A percentile compares a stretch with the other conserved stretches of the same genome.
Evolutionary conservation across 805 yeast species (phyloP).

Genomic region (Candida endomychidarum): DNA sequence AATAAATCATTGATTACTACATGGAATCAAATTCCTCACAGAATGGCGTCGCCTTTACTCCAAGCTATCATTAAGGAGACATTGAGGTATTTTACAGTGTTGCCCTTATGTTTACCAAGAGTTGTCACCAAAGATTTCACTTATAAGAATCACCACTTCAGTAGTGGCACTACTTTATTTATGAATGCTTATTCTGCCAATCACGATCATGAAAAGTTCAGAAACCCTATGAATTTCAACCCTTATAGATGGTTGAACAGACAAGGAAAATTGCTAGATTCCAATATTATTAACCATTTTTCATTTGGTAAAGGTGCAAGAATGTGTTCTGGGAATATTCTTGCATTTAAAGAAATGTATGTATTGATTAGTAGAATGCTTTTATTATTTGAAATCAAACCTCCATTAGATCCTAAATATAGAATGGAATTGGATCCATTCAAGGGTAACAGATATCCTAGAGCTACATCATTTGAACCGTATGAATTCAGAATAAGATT

Average conservation of each 20-base stretch:
- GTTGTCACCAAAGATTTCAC: constrained; percentile 51
- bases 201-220: constrained; percentile 51
- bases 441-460: constrained; percentile 49
- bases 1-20: constrained; percentile 20
- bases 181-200: constrained; percentile 74
- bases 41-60: constrained; percentile 46
- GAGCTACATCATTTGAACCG: constrained; percentile 66
- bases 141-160: constrained; percentile 45
- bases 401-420: constrained; percentile 31
- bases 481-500: constrained; percentile 31
- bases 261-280: constrained; percentile 10
- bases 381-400: constrained; percentile 48
- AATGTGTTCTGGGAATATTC: constrained; percentile 66
- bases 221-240: constrained; percentile 44
- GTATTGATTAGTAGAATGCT: constrained; percentile 53
- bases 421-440: constrained; percentile 53
- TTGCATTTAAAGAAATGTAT: constrained; percentile 68
- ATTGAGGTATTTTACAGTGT: constrained; percentile 59
- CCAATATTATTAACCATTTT: constrained; percentile 37
- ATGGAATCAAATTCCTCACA: constrained; percentile 29
- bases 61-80: constrained; percentile 64
- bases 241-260: constrained; percentile 54
- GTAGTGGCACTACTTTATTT: constrained; percentile 53
- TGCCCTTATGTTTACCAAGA: constrained; percentile 69
- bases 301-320: constrained; percentile 73